Evolutionary conservation across 805 yeast genomes (phyloP).

Genomic region (Candida jianshihensis): DNA sequence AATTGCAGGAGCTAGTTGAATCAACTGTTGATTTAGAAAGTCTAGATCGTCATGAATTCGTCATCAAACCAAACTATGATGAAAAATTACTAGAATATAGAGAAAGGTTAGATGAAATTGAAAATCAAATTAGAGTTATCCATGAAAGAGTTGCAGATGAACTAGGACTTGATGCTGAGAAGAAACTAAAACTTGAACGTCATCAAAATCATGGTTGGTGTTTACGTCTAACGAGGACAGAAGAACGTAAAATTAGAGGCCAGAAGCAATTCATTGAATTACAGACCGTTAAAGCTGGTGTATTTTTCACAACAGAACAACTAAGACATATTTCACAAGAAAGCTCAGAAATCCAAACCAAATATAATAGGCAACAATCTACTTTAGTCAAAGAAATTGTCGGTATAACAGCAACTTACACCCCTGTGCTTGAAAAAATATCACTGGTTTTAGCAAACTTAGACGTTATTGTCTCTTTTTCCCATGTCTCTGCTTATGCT

Average conservation of each 20-base stretch:
- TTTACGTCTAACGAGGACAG: conserved; percentile 84
- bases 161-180: conserved; percentile 74
- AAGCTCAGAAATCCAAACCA: conserved; percentile 50
- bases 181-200: conserved; percentile 82
- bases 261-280: conserved; percentile 59
- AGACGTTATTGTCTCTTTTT: conserved; percentile 82
- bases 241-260: conserved; percentile 71
- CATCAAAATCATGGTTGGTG: conserved; percentile 93
- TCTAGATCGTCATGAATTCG: conserved; percentile 72
- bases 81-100: conserved; percentile 61
- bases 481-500: conserved; percentile 77
- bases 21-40: conserved; percentile 86
- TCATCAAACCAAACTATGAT: conserved; percentile 86
- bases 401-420: conserved; percentile 71
- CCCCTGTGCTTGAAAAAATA: conserved; percentile 67
- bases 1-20: conserved; percentile 81
- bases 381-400: conserved; percentile 79
- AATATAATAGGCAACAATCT: conserved; percentile 70
- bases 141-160: conserved; percentile 68
- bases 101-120: conserved; percentile 46
- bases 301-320: conserved; percentile 73
- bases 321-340: conserved; percentile 55
- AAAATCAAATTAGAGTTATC: conserved; percentile 46
- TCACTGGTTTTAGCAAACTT: conserved; percentile 60
- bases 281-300: conserved; percentile 93